phyloP scores from a whole-genome alignment of 192 early-diverging fungal genomes.

The Rhizophagus clarus region DNA sequence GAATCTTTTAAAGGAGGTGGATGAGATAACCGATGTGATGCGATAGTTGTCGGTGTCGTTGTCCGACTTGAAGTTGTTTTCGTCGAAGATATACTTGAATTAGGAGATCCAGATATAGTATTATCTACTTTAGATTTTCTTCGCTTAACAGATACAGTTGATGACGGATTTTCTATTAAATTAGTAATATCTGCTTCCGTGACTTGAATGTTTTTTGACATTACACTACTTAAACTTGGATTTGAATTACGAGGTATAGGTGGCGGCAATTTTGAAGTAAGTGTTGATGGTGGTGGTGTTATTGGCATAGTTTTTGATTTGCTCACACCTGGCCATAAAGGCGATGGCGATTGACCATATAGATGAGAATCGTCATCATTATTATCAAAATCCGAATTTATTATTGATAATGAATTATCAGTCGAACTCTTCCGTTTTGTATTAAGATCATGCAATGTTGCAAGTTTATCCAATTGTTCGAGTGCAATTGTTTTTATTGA shows the following conservation, averaged over 20 bases:
- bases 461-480: slow-evolving; percentile 3
- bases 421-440: neutral
- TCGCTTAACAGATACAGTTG: neutral
- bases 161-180: neutral
- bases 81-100: neutral
- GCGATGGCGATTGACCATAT: slow-evolving; percentile 9
- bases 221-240: neutral
- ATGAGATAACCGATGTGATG: slow-evolving; percentile 13
- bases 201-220: slow-evolving; percentile 27
- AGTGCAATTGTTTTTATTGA: slow-evolving; percentile 9
- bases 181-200: neutral
- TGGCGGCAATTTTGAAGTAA: slow-evolving; percentile 23
- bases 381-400: slow-evolving; percentile 3
- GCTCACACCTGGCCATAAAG: slow-evolving; percentile 4
- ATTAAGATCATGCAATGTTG: neutral
- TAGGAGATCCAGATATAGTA: neutral
- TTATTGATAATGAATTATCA: neutral
- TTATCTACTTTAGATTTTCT: neutral
- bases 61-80: slow-evolving; percentile 16
- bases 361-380: neutral
- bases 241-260: slow-evolving; percentile 19
- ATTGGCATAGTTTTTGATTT: slow-evolving; percentile 31
- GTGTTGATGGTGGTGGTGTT: neutral
- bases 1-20: slow-evolving; percentile 13
- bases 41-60: neutral